A percentile compares a stretch with the other conserved stretches of the same genome.
These are phyloP conservation scores for Neonectria coccinea DNA, from an alignment of 2,329 filamentous ascomycete genomes.

Conservation along the genomic window DNA sequence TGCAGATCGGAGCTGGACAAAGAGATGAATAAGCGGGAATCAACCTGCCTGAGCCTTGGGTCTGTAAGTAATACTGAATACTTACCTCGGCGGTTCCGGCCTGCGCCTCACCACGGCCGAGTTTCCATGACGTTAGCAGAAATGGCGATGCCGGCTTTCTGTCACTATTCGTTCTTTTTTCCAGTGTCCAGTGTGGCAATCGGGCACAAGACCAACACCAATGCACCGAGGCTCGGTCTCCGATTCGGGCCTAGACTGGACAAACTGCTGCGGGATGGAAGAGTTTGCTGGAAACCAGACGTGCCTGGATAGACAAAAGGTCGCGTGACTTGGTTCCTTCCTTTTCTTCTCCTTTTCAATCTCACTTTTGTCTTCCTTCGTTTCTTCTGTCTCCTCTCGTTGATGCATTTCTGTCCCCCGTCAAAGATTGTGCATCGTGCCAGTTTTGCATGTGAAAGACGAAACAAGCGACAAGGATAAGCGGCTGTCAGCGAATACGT, in stretches of 20 bases:
- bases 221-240: conserved; percentile 36
- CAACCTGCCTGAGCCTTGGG: not conserved
- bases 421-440: not conserved
- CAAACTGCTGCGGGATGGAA: not conserved
- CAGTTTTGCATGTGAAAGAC: conserved; percentile 37
- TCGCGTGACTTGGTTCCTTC: conserved; percentile 42
- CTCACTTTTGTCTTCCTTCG: not conserved
- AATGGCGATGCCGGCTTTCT: conserved; percentile 30
- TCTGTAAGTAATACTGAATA: too few species aligned
- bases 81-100: not conserved
- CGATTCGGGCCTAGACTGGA: conserved; percentile 36
- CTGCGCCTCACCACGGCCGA: conserved; percentile 3
- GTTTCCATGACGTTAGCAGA: conserved; percentile 17
- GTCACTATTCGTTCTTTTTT: not conserved
- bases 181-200: conserved; percentile 31
- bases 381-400: conserved; percentile 6
- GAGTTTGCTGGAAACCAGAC: not conserved
- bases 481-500: conserved; percentile 28
- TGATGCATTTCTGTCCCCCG: conserved; percentile 1
- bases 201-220: conserved; percentile 42
- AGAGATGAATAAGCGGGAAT: not conserved
- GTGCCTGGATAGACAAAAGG: conserved; percentile 13
- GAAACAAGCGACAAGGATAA: not conserved
- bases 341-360: conserved; percentile 14
- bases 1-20: not conserved